Evolutionary conservation across 805 yeast species (phyloP).

Genomic region (Wickerhamomyces rabaulensis): DNA sequence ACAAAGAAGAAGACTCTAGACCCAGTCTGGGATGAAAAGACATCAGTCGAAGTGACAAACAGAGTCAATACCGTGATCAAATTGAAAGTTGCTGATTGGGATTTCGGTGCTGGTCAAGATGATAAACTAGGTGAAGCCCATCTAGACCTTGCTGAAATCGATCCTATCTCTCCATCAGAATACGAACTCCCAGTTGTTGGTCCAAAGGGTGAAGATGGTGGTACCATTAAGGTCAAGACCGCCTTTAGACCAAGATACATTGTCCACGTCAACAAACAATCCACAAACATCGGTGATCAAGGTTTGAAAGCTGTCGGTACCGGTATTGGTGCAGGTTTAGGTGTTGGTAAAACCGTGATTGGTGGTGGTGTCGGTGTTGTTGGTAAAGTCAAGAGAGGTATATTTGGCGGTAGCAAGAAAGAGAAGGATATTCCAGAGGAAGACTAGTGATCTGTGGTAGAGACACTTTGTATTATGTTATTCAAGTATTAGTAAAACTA

Average conservation of each 20-base stretch:
- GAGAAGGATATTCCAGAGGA: slow-evolving; percentile 6
- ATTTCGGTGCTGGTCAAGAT: slow-evolving; percentile 81
- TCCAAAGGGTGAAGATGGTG: slow-evolving; percentile 42
- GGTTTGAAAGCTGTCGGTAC: slow-evolving; percentile 49
- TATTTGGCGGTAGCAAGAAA: slow-evolving; percentile 31
- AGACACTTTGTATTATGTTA: not conserved
- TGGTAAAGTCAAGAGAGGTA: slow-evolving; percentile 34
- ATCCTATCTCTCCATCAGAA: slow-evolving; percentile 49
- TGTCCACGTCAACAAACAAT: slow-evolving; percentile 34
- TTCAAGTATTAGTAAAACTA: too few species aligned
- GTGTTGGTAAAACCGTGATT: slow-evolving; percentile 37
- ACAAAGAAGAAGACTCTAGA: slow-evolving; percentile 79
- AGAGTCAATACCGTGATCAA: slow-evolving; percentile 55
- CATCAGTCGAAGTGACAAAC: slow-evolving; percentile 50
- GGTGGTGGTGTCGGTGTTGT: slow-evolving; percentile 42
- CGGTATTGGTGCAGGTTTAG: slow-evolving; percentile 42
- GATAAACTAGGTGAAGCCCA: slow-evolving; percentile 70
- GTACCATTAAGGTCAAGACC: slow-evolving; percentile 54
- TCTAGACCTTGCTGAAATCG: slow-evolving; percentile 53
- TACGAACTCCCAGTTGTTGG: slow-evolving; percentile 45
- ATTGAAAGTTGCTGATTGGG: slow-evolving; percentile 81
- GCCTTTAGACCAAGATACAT: slow-evolving; percentile 70
- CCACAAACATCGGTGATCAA: slow-evolving; percentile 37
- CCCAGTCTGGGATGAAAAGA: slow-evolving; percentile 84
- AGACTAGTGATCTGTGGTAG: not conserved